Base-by-base conservation (phyloP, 2,329 filamentous ascomycete genomes). In the Phaeosphaeria sp. region DNA sequence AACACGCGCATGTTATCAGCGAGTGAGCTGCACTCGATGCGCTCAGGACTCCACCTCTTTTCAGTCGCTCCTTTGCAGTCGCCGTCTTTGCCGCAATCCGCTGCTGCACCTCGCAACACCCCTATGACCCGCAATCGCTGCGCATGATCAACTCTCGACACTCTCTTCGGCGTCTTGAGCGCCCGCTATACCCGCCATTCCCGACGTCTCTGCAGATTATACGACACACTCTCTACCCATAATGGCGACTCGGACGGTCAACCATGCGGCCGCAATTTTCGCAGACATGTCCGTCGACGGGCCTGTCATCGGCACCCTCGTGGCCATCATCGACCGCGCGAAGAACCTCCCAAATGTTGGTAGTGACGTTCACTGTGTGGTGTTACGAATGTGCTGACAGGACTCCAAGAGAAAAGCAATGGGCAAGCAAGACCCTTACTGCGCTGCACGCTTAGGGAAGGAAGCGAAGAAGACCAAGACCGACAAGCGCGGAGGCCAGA, bases 401-500 rank as follows among this genome's bases (percentile, higher is more conserved):
- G n/a, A 4, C 3, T 11, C 18, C 20, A 24, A 46, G 44, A 83
- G 93, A 68, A 96, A 96, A 82, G 95, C 93, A 6, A 97, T 99
- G 83, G 95, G 95, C 55, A 99, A 99, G 80, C 95, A 99, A 81
- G 93, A 98, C 75, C 94, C 95, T 0, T 99, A 98, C 78, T 97
- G 93, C 79, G 95, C 95, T 39, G 93, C 93, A 30, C 86, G 95
- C 53, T 81, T 99, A 46, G 95, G 94, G 33, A 99, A 99, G 78
- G 93, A 98, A 79, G 95, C 95, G 48, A 96, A 96, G 82, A 97
- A 97, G 84, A 99, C 95, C 2, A 90, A 90, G 42, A 97, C 94
- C 4, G 95, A 99, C 78, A 89, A 94, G 68, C 86, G 95, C 73
- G 95, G 95, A 63, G 95, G 95, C 43, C 95, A 99, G 79, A 98